Percentiles rank a stretch among this genome's conserved stretches.
Conservation (phyloP, 306 rosid species). For the Quercus agrifolia region DNA sequence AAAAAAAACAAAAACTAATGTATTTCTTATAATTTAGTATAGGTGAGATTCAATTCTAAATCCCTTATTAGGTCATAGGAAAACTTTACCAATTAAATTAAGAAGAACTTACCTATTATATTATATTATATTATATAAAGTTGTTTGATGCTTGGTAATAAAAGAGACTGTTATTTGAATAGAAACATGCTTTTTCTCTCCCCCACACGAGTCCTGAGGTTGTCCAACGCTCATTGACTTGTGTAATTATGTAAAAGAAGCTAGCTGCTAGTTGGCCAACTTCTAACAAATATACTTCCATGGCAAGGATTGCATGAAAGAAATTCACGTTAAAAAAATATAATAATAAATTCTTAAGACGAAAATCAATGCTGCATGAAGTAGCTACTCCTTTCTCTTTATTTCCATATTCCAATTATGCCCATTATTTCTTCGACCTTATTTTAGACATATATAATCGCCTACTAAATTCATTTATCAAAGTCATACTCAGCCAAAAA, state of each 20-base stretch:
- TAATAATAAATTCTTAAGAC: neutral
- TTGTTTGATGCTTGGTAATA: no score
- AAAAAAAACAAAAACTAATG: no score
- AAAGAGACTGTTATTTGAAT: neutral
- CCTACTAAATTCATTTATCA: no score
- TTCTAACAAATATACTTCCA: neutral
- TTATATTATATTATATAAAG: no score
- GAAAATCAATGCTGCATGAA: constrained; percentile 19
- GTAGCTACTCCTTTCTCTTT: neutral
- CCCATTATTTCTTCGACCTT: neutral
- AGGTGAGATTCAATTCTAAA: no score
- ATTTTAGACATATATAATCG: neutral
- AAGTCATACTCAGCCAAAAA: no score
- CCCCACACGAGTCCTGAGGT: neutral
- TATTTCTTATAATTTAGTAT: no score
- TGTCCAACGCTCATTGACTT: constrained; percentile 39
- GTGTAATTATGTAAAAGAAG: neutral
- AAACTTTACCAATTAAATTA: no score
- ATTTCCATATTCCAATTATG: neutral
- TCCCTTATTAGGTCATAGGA: no score
- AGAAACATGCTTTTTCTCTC: neutral
- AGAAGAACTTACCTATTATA: no score
- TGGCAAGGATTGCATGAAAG: constrained; percentile 14
- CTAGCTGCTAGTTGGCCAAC: constrained; percentile 23
- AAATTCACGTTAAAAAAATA: constrained; percentile 1